Evolutionary conservation across 306 rosid species (phyloP), one percentile per base, ranked within the genome.

Genomic region (Fagus sylvatica): DNA sequence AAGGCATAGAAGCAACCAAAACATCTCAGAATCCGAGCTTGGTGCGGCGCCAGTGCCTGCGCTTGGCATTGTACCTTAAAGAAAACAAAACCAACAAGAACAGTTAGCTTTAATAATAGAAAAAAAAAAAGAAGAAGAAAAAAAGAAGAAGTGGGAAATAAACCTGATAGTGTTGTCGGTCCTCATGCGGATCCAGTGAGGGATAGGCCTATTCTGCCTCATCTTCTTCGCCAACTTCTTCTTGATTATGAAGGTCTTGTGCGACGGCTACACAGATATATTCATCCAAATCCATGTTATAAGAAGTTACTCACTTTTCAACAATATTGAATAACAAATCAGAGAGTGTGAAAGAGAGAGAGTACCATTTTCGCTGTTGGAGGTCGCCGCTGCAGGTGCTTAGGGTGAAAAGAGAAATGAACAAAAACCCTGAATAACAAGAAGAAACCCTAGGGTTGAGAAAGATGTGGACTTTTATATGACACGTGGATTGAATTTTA

Each of bases 131-230:
- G 0, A 17, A 0, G 16, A 16, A 2, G 3, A 59, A 68, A 1
- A 6, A 6, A 6, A 9, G 3, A 8, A 13, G 22, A 70, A 61
- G 41, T 42, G 36, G 22, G 22, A 1, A 7, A 72, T 32, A 4
- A 4, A 88, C 98, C 97, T 85, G 84, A 93, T 93, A 28, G 93
- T 93, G 85, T 93, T 93, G 55, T 93, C 98, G 0, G 98, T 93
- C 73, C 98, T 89, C 87, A 90, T 70, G 7, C 98, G 96, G 84
- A 93, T 93, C 97, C 97, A 91, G 66, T 91, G 90, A 6, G 98
- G 98, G 39, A 91, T 90, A 40, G 97, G 98, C 91, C 98, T 87
- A 75, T 93, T 93, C 88, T 91, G 97, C 80, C 98, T 88, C 97
- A 90, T 93, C 97, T 93, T 93, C 93, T 93, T 93, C 60, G 90